Evolutionary conservation across 2,329 filamentous ascomycete genomes (phyloP).

Genomic region (Exophiala alcalophila): DNA sequence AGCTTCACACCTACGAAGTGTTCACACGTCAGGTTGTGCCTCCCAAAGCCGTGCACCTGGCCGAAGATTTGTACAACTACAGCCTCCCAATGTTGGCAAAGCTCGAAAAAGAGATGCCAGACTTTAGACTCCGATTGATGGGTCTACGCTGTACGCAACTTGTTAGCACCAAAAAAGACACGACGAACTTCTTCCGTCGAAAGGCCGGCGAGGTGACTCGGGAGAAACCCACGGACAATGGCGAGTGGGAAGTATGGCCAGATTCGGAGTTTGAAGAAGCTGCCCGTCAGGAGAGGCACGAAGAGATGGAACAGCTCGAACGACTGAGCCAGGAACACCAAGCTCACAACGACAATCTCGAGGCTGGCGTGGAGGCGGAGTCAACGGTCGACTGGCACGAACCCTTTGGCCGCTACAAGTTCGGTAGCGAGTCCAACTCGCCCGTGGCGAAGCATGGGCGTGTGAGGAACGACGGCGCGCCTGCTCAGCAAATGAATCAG

Average conservation of each 20-base stretch:
- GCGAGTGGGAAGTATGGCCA: slow-evolving; percentile 66
- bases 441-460: slow-evolving; percentile 18
- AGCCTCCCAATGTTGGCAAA: slow-evolving; percentile 79
- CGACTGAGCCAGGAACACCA: slow-evolving; percentile 59
- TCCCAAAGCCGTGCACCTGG: slow-evolving; percentile 66
- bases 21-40: slow-evolving; percentile 76
- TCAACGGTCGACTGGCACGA: slow-evolving; percentile 30
- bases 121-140: slow-evolving; percentile 78
- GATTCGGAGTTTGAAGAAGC: slow-evolving; percentile 64
- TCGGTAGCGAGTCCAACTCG: slow-evolving; percentile 27
- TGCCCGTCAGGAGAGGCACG: slow-evolving; percentile 57
- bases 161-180: slow-evolving; percentile 78
- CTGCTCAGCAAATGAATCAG: slow-evolving; percentile 1
- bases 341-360: slow-evolving; percentile 21
- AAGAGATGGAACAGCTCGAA: slow-evolving; percentile 61
- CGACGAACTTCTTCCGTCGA: slow-evolving; percentile 73
- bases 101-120: slow-evolving; percentile 76
- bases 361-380: background rate
- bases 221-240: slow-evolving; percentile 41
- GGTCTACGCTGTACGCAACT: slow-evolving; percentile 85
- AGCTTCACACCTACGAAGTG: slow-evolving; percentile 91
- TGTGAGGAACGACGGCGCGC: slow-evolving; percentile 9
- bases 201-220: slow-evolving; percentile 22
- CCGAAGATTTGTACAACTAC: slow-evolving; percentile 80
- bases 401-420: slow-evolving; percentile 31